These are phyloP conservation scores for Candida oleophila DNA, from an alignment of 805 yeast species.

Conservation along the genomic window DNA sequence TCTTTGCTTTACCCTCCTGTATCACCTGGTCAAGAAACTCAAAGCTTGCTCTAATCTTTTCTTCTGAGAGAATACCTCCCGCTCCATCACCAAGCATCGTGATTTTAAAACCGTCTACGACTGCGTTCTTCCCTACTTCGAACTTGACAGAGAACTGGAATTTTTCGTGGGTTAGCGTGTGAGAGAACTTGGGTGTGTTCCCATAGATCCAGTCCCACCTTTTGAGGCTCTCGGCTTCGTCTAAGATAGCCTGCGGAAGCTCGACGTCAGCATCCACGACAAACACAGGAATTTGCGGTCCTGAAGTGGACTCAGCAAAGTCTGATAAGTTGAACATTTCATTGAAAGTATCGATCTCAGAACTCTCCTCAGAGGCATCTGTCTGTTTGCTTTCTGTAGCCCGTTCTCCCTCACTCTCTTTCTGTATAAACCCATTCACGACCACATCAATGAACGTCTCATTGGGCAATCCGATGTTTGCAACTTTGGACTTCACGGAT, in stretches of 20 bases:
- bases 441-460: slow-evolving; percentile 49
- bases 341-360: slow-evolving; percentile 19
- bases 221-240: slow-evolving; percentile 41
- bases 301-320: slow-evolving; percentile 12
- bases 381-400: too few species aligned
- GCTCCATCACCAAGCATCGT: slow-evolving; percentile 6
- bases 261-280: slow-evolving; percentile 24
- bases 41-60: slow-evolving; percentile 25
- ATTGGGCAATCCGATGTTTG: slow-evolving; percentile 52
- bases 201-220: slow-evolving; percentile 78
- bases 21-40: slow-evolving; percentile 30
- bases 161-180: slow-evolving; percentile 41
- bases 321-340: slow-evolving; percentile 33
- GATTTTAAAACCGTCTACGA: slow-evolving; percentile 21
- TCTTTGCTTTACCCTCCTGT: slow-evolving; percentile 16
- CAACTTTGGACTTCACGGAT: slow-evolving; percentile 80
- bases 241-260: slow-evolving; percentile 38
- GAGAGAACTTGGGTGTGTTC: slow-evolving; percentile 70
- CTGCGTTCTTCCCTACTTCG: slow-evolving; percentile 47
- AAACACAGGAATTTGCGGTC: slow-evolving; percentile 10
- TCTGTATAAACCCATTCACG: slow-evolving; percentile 32
- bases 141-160: slow-evolving; percentile 33
- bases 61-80: slow-evolving; percentile 1
- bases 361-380: background rate
- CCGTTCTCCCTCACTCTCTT: too few species aligned